These are phyloP conservation scores for Yamadazyma epiphylla DNA, from an alignment of 1,139 yeast genomes.

Conservation along the genomic window DNA sequence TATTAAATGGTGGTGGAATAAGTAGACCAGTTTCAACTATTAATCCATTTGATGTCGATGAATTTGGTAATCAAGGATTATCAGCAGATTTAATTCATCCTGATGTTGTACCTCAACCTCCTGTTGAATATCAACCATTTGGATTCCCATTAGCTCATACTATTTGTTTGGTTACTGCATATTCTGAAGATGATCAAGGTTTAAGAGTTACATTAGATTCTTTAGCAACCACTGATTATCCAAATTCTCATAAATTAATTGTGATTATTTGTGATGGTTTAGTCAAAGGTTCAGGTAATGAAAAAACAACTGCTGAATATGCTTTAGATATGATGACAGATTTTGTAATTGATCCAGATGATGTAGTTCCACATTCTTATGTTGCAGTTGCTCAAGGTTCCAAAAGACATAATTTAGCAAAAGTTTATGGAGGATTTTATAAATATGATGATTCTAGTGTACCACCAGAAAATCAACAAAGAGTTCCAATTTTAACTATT, in stretches of 20 bases:
- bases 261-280: conserved; percentile 89
- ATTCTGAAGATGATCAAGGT: conserved; percentile 88
- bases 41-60: conserved; percentile 44
- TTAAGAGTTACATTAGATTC: conserved; percentile 87
- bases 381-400: conserved; percentile 93
- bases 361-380: conserved; percentile 76
- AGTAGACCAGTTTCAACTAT: conserved; percentile 28
- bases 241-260: conserved; percentile 87
- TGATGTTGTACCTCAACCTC: conserved; percentile 81
- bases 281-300: conserved; percentile 91
- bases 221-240: conserved; percentile 86
- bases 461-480: conserved; percentile 78
- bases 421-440: conserved; percentile 87
- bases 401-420: conserved; percentile 97
- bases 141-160: conserved; percentile 86
- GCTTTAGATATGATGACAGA: conserved; percentile 86
- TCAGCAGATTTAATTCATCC: conserved; percentile 72
- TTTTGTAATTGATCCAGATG: conserved; percentile 64
- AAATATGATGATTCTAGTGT: conserved; percentile 72
- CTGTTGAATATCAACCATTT: conserved; percentile 81
- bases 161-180: conserved; percentile 83
- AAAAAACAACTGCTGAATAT: conserved; percentile 81
- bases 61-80: conserved; percentile 44
- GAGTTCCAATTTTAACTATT: conserved; percentile 77
- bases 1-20: conserved; percentile 15